phyloP scores from a whole-genome alignment of 495 filamentous ascomycete genomes.

The Penicillium bialowiezense region DNA sequence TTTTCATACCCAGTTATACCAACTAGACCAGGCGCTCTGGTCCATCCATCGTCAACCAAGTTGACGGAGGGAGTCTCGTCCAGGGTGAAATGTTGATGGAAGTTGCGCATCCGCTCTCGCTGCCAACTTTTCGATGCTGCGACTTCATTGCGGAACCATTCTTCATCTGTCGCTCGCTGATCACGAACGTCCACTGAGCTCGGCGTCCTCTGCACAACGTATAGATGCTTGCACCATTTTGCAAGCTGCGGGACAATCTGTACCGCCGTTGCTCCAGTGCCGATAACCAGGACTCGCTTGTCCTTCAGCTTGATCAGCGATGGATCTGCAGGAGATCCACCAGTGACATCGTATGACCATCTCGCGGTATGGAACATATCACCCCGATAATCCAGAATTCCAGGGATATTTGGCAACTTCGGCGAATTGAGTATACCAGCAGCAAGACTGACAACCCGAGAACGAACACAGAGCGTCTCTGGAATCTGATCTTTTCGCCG shows the following conservation, averaged over 20 bases:
- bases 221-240: slow-evolving; percentile 28
- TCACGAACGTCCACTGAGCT: slow-evolving; percentile 46
- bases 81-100: slow-evolving; percentile 6
- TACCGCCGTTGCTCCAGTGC: slow-evolving; percentile 45
- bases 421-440: no score
- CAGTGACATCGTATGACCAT: no score
- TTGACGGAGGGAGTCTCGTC: not conserved
- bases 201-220: slow-evolving; percentile 50
- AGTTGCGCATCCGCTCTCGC: slow-evolving; percentile 31
- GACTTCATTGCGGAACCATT: slow-evolving; percentile 42
- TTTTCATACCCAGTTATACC: slow-evolving; percentile 1
- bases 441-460: no score
- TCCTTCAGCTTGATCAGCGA: slow-evolving; percentile 34
- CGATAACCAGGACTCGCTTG: slow-evolving; percentile 47
- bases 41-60: slow-evolving; percentile 18
- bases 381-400: no score
- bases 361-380: no score
- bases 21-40: not conserved
- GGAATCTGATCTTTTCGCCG: not conserved
- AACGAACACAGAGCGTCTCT: no score
- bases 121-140: slow-evolving; percentile 41
- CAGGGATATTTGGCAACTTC: no score
- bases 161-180: slow-evolving; percentile 45
- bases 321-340: slow-evolving; percentile 22
- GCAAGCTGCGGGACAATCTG: slow-evolving; percentile 38